Percentiles rank a stretch among this genome's conserved stretches.
Conservation (phyloP, 176 grass and related monocot genomes). For the Chloris gayana region DNA sequence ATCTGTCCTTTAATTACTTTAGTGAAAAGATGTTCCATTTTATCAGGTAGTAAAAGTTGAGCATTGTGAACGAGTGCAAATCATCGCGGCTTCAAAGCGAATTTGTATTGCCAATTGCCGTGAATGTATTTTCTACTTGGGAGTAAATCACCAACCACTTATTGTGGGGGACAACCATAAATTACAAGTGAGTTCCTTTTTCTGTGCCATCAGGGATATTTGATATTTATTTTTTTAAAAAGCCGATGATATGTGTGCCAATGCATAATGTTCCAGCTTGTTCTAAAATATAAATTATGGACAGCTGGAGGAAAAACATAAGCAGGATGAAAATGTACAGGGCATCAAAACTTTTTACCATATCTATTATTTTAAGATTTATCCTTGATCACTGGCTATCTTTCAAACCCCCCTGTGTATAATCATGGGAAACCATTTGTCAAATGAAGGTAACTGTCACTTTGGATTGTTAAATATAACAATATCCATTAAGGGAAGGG, state of each 20-base stretch:
- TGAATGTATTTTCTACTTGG: constrained; percentile 91
- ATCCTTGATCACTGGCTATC: not conserved
- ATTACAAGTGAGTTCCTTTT: constrained; percentile 67
- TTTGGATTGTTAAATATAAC: not conserved
- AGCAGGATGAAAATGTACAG: constrained; percentile 4
- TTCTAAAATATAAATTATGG: not conserved
- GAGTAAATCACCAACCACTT: constrained; percentile 89
- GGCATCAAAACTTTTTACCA: not conserved
- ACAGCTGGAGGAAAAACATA: constrained; percentile 13
- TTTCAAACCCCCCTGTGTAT: not conserved
- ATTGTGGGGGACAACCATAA: constrained; percentile 98
- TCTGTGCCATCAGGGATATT: not conserved
- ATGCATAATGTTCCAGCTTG: too few species aligned
- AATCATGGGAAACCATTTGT: not conserved
- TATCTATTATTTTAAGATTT: not conserved
- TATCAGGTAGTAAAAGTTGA: constrained; percentile 93
- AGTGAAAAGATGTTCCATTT: constrained; percentile 36
- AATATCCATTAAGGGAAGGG: not conserved
- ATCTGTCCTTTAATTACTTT: constrained; percentile 21
- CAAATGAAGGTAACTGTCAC: not conserved
- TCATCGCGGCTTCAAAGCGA: constrained; percentile 77
- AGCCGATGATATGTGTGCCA: too few species aligned
- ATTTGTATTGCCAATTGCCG: constrained; percentile 97
- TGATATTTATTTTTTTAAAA: not conserved
- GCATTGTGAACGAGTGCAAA: constrained; percentile 97